Conservation (phyloP, 495 filamentous ascomycete genomes). For the Penicillium paxilli region DNA sequence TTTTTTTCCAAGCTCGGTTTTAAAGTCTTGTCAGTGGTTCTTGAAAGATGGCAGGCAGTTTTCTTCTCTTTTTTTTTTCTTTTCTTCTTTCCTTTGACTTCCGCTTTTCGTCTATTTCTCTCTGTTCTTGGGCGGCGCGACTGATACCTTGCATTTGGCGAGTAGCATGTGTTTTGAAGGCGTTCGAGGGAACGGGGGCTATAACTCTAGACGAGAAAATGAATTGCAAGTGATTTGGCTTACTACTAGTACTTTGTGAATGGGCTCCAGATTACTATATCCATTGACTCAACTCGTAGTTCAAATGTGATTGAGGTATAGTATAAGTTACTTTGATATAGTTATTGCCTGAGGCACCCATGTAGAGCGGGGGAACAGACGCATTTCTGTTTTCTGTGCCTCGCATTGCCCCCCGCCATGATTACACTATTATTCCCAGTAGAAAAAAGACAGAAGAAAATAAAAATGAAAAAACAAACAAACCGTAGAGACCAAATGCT, state of each 20-base stretch:
- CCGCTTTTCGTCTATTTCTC: not conserved
- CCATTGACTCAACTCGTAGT: too few relatives aligned
- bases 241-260: not conserved
- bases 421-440: not conserved
- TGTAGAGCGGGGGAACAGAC: not conserved
- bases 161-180: constrained; percentile 10
- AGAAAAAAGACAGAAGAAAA: not conserved
- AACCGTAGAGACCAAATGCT: not conserved
- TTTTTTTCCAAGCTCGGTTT: not conserved
- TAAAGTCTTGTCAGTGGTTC: not conserved
- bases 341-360: not conserved
- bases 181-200: constrained; percentile 1
- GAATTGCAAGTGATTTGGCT: not conserved
- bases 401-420: not conserved
- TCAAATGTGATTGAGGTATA: too few relatives aligned
- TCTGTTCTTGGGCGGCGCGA: not conserved
- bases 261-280: not conserved
- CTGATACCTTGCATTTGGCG: constrained; percentile 27
- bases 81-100: not conserved
- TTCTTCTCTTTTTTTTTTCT: not conserved
- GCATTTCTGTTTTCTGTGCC: not conserved
- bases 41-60: not conserved
- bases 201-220: constrained; percentile 5
- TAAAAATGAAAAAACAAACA: not conserved
- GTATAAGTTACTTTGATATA: too few relatives aligned